phyloP scores from a whole-genome alignment of 371 early-diverging fungal genomes.

The Circinella umbellata region DNA sequence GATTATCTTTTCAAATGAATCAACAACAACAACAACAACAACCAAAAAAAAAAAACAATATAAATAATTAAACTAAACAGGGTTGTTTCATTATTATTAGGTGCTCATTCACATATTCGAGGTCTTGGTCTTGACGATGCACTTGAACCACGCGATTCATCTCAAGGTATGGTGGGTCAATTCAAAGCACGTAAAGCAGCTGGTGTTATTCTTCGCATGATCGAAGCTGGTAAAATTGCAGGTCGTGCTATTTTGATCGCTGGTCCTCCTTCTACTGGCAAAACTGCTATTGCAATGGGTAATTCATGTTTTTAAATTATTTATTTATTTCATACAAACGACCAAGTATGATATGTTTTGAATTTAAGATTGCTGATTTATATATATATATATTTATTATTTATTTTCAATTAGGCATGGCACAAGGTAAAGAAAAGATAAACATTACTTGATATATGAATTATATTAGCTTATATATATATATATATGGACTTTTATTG shows the following conservation, averaged over 20 bases:
- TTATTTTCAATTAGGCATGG: constrained; percentile 86
- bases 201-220: constrained; percentile 93
- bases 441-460: no score
- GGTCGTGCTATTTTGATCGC: constrained; percentile 97
- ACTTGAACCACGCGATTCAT: constrained; percentile 80
- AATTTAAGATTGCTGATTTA: no score
- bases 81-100: constrained; percentile 42
- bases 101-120: constrained; percentile 97
- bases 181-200: constrained; percentile 94
- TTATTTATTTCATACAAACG: no score
- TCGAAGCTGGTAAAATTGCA: constrained; percentile 96
- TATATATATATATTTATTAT: no score
- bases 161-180: constrained; percentile 99
- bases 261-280: constrained; percentile 98
- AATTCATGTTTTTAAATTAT: neutral
- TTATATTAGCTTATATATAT: no score
- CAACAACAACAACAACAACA: no score
- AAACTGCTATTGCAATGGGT: constrained; percentile 91
- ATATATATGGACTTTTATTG: no score
- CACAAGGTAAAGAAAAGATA: constrained; percentile 50
- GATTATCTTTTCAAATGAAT: neutral
- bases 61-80: neutral
- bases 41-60: neutral
- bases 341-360: no score
- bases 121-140: constrained; percentile 92